phyloP scores from a whole-genome alignment of 345 rosid species.

The Rhizophora apiculata region DNA sequence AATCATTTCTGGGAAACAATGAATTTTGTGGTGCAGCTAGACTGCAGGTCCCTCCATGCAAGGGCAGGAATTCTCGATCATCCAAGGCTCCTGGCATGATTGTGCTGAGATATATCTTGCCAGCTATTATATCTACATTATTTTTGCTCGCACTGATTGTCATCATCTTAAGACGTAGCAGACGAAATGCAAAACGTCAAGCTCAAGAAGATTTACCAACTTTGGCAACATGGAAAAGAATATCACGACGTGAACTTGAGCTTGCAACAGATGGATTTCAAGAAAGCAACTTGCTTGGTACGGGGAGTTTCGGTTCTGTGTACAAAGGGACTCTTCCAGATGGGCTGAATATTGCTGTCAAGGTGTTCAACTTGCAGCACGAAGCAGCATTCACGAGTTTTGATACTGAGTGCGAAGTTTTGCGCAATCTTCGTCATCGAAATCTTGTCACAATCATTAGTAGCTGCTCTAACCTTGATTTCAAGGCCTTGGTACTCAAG shows the following conservation, averaged over 20 bases:
- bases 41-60: slow-evolving; percentile 17
- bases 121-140: neutral
- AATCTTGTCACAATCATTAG: slow-evolving; percentile 12
- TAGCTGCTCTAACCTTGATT: slow-evolving; percentile 7
- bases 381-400: neutral
- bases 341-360: slow-evolving; percentile 9
- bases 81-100: neutral
- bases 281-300: slow-evolving; percentile 22
- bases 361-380: slow-evolving; percentile 8
- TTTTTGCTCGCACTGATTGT: neutral
- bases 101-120: slow-evolving; percentile 2
- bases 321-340: slow-evolving; percentile 4
- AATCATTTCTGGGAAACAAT: slow-evolving; percentile 20
- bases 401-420: neutral
- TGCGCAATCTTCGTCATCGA: slow-evolving; percentile 12
- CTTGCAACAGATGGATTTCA: slow-evolving; percentile 21
- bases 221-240: slow-evolving; percentile 8
- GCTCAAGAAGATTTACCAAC: neutral
- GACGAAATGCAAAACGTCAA: no score
- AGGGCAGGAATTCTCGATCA: neutral
- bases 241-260: slow-evolving; percentile 15
- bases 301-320: slow-evolving; percentile 23
- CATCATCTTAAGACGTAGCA: neutral
- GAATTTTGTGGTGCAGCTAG: slow-evolving; percentile 22
- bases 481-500: slow-evolving; percentile 5